Evolutionary conservation across 2,329 filamentous ascomycete species (phyloP).

Genomic region (Cryoendolithus antarcticus): DNA sequence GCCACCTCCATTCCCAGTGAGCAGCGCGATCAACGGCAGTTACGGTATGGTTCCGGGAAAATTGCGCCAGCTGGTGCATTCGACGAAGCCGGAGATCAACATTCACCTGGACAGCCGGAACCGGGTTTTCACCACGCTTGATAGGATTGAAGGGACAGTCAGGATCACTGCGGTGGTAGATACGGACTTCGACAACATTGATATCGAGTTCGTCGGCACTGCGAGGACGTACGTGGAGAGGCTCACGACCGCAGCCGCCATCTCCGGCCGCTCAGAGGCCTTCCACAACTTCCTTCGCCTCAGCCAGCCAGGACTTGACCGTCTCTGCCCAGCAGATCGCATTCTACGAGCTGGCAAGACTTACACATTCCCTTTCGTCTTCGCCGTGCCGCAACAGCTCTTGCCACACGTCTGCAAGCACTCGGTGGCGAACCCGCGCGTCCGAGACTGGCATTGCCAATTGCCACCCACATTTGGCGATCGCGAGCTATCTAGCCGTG

Average conservation of each 20-base stretch:
- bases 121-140: conserved; percentile 44
- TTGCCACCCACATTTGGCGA: conserved; percentile 53
- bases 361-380: conserved; percentile 51
- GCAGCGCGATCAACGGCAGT: too few relatives aligned
- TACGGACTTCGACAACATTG: conserved; percentile 44
- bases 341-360: conserved; percentile 41
- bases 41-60: conserved; percentile 3
- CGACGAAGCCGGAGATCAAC: conserved; percentile 28
- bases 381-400: conserved; percentile 49
- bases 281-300: conserved; percentile 51
- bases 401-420: conserved; percentile 50
- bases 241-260: conserved; percentile 37
- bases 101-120: conserved; percentile 28
- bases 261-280: conserved; percentile 43
- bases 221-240: conserved; percentile 44
- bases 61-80: conserved; percentile 14
- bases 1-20: too few relatives aligned
- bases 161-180: conserved; percentile 39
- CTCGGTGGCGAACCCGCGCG: conserved; percentile 34
- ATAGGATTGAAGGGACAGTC: conserved; percentile 43
- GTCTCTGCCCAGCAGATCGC: conserved; percentile 42
- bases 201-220: conserved; percentile 45
- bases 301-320: conserved; percentile 44
- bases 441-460: conserved; percentile 44
- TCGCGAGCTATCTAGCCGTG: conserved; percentile 34